Evolutionary conservation across 352 stramenopile genomes (phyloP), one percentile per base, ranked within the genome.

Genomic region (Vaucheria bursata): DNA sequence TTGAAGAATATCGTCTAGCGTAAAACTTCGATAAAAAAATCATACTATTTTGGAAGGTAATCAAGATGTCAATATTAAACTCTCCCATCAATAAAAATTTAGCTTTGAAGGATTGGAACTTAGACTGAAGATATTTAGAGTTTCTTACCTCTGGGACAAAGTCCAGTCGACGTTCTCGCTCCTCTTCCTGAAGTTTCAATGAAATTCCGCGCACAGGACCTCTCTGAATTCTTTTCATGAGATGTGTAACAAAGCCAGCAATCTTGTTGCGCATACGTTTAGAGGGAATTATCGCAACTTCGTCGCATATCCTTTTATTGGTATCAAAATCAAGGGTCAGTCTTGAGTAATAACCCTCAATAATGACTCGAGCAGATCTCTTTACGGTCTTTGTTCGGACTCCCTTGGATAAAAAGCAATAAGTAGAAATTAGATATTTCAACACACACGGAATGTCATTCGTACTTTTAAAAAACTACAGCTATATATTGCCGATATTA

Each of bases 221-320:
- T 86, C 97, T 94, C 86, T 97, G 91, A 90, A 99, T 99, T 87
- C 96, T 93, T 91, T 98, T 98, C 96, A 99, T 99, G 67, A 99
- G 89, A 87, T 99, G 96, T 82, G 96, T 99, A 85, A 98, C 97
- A 90, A 98, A 99, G 78, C 96, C 96, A 37, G 96, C 96, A 85
- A 99, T 99, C 91, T 99, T 99, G 92, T 99, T 99, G 84, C 96
- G 92, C 95, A 99, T 99, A 81, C 96, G 93, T 93, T 99, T 99
- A 77, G 95, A 99, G 72, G 96, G 96, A 80, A 98, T 93, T 87
- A 99, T 97, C 69, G 96, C 95, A 77, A 99, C 95, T 86, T 97
- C 92, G 84, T 93, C 89, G 71, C 89, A 85, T 53, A 97, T 93
- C 79, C 93, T 89, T 91, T 99, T 99, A 94, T 99, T 99, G 74